Percentiles rank a stretch among this genome's conserved stretches.
Conservation (phyloP, 1,284 basidiomycete species). For the Moesziomyces globuligerus region DNA sequence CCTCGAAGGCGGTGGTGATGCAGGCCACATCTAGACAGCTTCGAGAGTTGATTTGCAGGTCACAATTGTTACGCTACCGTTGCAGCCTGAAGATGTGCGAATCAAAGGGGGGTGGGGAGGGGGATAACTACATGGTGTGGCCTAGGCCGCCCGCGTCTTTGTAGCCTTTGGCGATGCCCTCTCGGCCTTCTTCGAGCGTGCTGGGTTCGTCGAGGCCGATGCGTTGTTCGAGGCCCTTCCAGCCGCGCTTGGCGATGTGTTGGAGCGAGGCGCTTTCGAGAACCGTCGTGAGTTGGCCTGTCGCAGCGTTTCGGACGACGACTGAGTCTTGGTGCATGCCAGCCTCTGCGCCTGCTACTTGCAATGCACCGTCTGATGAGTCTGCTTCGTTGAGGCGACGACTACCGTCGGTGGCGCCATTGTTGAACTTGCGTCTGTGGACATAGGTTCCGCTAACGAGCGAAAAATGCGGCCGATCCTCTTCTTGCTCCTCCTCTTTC, state of each 20-base stretch:
- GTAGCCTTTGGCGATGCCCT: conserved; percentile 89
- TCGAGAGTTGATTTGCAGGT: too few relatives aligned
- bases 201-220: conserved; percentile 83
- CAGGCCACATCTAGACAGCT: conserved; percentile 14
- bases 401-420: conserved; percentile 45
- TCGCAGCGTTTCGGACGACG: conserved; percentile 75
- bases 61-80: too few relatives aligned
- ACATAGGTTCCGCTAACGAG: conserved; percentile 87
- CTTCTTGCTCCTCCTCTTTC: conserved; percentile 65
- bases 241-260: conserved; percentile 78
- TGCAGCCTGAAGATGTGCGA: too few relatives aligned
- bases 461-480: conserved; percentile 76
- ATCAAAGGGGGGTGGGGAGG: too few relatives aligned
- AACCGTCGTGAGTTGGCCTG: conserved; percentile 70
- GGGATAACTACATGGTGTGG: conserved; percentile 14
- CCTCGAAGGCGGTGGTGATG: conserved; percentile 71
- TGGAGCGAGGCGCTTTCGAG: conserved; percentile 69
- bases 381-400: conserved; percentile 4
- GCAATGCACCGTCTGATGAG: conserved; percentile 2
- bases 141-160: conserved; percentile 66
- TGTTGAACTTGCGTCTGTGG: conserved; percentile 76
- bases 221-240: conserved; percentile 83
- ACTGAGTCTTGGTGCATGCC: conserved; percentile 63
- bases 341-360: conserved; percentile 1
- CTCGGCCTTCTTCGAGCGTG: conserved; percentile 84